Evolutionary conservation across 345 rosid species (phyloP).

Genomic region (Eucalyptus marginata): DNA sequence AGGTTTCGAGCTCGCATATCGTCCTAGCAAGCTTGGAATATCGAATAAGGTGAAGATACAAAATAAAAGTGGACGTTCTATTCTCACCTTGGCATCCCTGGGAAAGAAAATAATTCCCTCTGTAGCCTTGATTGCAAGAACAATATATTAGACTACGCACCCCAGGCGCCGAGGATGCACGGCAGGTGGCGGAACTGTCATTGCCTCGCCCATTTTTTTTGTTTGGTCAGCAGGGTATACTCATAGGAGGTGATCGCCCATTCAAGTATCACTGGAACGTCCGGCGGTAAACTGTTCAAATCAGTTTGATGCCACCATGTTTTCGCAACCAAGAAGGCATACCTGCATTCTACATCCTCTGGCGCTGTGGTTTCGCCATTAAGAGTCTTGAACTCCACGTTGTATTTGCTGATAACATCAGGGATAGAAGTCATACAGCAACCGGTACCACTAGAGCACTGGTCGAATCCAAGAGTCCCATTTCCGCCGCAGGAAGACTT

Average conservation of each 20-base stretch:
- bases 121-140: neutral
- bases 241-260: neutral
- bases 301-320: neutral
- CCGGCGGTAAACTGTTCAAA: neutral
- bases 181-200: neutral
- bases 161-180: neutral
- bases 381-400: neutral
- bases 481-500: neutral
- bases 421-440: neutral
- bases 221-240: neutral
- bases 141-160: neutral
- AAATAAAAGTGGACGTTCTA: neutral
- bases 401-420: neutral
- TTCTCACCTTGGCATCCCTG: neutral
- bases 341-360: neutral
- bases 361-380: neutral
- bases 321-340: neutral
- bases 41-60: neutral
- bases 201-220: neutral
- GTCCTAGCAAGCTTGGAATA: neutral
- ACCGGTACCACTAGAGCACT: neutral
- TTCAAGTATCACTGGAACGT: neutral
- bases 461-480: neutral
- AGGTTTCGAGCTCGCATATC: neutral
- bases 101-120: neutral